Evolutionary conservation across 768 basidiomycete genomes (phyloP), one percentile per base, ranked within the genome.

Genomic region (Macrolepiota dolichaula): DNA sequence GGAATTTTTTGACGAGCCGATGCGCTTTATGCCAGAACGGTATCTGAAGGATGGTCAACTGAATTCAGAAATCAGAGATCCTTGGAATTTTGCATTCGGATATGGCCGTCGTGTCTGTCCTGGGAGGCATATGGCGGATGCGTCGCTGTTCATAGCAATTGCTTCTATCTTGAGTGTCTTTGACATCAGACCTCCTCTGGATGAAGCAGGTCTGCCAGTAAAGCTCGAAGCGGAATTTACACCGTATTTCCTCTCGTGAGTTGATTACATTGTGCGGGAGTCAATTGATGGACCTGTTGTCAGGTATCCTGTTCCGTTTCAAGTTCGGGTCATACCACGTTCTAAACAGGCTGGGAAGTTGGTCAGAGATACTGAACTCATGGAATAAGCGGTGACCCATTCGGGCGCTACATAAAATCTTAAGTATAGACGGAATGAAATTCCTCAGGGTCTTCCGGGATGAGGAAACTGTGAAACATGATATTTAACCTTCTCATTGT

Each of bases 41-140:
- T 72, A 69, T 51, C 61, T 73, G 19, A 67, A 69, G 51, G 66
- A 69, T 35, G 70, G 68, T 22, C 62, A 68, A 47, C 61, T 63
- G 17, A 62, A 67, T 44, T 63, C 66, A 19, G 60, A 64, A 4
- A 55, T 66, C 15, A 66, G 64, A 2, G 67, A 68, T 46, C 67
- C 69, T 2, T 65, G 63, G 32, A 58, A 57, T 36, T 69, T 64
- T 38, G 66, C 69, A 1, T 73, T 73, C 63, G 72, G 71, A 10
- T 71, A 66, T 47, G 72, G 71, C 19, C 66, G 72, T 42, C 66
- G 72, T 67, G 61, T 66, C 5, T 66, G 66, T 51, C 68, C 68
- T n/a, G 68, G 68, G 1, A 47, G 63, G 37, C 59, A 64, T 40
- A 55, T 65, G 32, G 61, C 64, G 27, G 62, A 66, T 50, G 60